Conservation (phyloP, 164 flowering plant species). For the Hamamelis virginiana region DNA sequence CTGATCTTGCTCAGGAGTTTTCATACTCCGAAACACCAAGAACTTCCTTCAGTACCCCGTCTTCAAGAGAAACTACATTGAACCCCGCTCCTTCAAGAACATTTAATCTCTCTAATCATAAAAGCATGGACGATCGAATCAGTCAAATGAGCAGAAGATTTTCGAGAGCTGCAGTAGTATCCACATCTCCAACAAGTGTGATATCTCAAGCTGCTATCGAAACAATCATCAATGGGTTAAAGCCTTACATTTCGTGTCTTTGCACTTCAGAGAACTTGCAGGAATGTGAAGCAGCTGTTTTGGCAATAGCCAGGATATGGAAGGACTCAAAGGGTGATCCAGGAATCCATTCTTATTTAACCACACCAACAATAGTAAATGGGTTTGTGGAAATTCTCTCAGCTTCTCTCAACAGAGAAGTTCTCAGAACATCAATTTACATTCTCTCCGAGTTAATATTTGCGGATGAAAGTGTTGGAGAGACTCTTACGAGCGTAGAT, state of each 20-base stretch:
- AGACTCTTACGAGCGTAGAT: constrained; percentile 55
- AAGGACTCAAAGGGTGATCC: constrained; percentile 55
- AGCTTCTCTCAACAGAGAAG: constrained; percentile 57
- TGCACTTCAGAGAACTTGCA: constrained; percentile 63
- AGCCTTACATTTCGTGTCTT: constrained; percentile 53
- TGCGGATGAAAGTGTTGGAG: constrained; percentile 56
- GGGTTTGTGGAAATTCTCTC: constrained; percentile 53
- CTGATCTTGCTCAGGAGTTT: constrained; percentile 63
- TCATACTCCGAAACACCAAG: constrained; percentile 52
- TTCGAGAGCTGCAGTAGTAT: constrained; percentile 25
- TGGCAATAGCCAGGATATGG: constrained; percentile 55
- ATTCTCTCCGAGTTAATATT: constrained; percentile 61
- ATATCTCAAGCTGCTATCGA: constrained; percentile 73
- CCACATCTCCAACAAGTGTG: constrained; percentile 68
- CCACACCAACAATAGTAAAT: constrained; percentile 55
- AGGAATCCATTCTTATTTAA: constrained; percentile 51
- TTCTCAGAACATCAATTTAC: constrained; percentile 50
- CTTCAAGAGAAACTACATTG: constrained; percentile 26
- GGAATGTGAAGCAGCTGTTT: constrained; percentile 73
- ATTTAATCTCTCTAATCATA: constrained; percentile 19
- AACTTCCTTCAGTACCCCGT: constrained; percentile 28
- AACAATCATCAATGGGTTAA: constrained; percentile 51
- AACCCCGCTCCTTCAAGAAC: constrained; percentile 23
- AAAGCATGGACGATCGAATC: constrained; percentile 15
- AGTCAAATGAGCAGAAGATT: constrained; percentile 42